phyloP scores from a whole-genome alignment of 805 yeast genomes.

The Zygoascus flipseniorum region DNA sequence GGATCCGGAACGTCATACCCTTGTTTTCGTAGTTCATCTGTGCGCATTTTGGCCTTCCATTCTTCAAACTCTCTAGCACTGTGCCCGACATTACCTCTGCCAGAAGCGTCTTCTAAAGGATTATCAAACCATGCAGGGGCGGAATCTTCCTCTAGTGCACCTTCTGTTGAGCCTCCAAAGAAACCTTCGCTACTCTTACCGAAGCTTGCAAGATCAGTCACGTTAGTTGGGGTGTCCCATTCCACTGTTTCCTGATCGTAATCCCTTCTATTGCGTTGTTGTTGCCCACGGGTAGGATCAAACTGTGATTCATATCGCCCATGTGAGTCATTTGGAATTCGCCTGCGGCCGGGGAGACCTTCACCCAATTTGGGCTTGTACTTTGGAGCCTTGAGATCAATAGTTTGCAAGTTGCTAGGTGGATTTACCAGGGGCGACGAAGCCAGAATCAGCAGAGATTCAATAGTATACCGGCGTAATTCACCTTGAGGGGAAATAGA shows the following conservation, averaged over 20 bases:
- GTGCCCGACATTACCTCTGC: background rate
- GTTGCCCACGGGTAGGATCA: background rate
- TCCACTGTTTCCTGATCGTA: slow-evolving; percentile 6
- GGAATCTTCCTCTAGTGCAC: background rate
- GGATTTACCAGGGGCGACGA: slow-evolving; percentile 11
- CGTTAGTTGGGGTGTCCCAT: slow-evolving; percentile 4
- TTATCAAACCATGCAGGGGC: background rate
- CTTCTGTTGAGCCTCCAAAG: background rate
- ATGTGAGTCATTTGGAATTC: background rate
- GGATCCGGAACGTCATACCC: slow-evolving; percentile 17
- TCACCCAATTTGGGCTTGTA: background rate
- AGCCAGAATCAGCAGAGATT: slow-evolving; percentile 10
- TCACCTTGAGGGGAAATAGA: background rate
- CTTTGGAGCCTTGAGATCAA: slow-evolving; percentile 2
- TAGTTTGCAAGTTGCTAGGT: slow-evolving; percentile 7
- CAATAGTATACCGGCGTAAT: slow-evolving; percentile 2
- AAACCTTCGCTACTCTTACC: background rate
- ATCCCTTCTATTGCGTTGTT: background rate
- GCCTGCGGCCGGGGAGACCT: background rate
- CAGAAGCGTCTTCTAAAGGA: background rate
- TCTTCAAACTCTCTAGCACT: slow-evolving; percentile 23
- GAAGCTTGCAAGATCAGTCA: background rate
- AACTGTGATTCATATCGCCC: background rate
- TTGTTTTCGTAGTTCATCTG: slow-evolving; percentile 14
- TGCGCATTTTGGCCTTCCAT: slow-evolving; percentile 26